Conservation (phyloP, 106 monocot genomes). For the Platanthera zijinensis region DNA sequence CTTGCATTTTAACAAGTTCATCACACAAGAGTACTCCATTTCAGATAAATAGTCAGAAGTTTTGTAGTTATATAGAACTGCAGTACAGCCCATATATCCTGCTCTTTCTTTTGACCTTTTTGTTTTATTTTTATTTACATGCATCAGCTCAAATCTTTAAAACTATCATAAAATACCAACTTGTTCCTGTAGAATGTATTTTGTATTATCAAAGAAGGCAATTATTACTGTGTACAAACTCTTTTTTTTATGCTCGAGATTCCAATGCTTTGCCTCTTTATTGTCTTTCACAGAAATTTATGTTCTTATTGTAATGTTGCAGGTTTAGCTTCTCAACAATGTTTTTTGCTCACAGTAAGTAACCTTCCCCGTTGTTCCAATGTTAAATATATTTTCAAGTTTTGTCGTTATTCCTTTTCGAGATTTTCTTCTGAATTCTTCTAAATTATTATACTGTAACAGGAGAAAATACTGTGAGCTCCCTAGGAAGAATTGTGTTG, state of each 20-base stretch:
- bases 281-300: not conserved
- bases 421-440: not conserved
- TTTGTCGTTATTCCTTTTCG: not conserved
- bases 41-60: too few species aligned
- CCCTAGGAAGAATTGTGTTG: conserved; percentile 71
- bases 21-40: too few species aligned
- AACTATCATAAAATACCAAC: too few species aligned
- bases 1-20: too few species aligned
- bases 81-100: too few species aligned
- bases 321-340: conserved; percentile 99
- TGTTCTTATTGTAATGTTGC: conserved; percentile 22
- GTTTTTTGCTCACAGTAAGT: conserved; percentile 96
- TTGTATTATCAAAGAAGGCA: not conserved
- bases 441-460: conserved; percentile 3
- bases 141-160: too few species aligned
- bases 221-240: not conserved
- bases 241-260: not conserved
- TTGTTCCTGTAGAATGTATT: not conserved
- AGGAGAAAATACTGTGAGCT: conserved; percentile 70
- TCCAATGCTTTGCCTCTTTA: not conserved
- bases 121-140: too few species aligned
- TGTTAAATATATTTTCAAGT: not conserved
- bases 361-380: not conserved
- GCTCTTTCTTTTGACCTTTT: too few species aligned
- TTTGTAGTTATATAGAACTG: too few species aligned